Percentiles rank a stretch among this genome's conserved stretches.
Conservation (phyloP, 768 basidiomycete genomes). For the Leccinum disarticulatum region DNA sequence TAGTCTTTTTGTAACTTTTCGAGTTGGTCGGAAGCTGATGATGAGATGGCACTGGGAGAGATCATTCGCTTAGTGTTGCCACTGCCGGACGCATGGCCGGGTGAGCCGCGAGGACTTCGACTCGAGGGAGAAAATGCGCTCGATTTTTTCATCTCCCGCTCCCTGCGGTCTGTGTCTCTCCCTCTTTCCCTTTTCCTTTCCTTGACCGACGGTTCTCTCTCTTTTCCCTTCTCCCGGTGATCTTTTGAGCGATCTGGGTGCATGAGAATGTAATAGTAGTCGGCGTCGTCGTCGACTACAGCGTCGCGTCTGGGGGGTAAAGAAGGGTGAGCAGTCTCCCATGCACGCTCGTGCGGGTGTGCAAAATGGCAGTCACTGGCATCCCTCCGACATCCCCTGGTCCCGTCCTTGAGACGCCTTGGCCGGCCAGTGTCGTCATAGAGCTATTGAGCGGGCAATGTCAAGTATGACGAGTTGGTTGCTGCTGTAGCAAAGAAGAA, state of each 20-base stretch:
- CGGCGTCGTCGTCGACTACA: slow-evolving; percentile 22
- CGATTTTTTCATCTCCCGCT: slow-evolving; percentile 8
- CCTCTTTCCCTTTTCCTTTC: not conserved
- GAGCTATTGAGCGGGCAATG: slow-evolving; percentile 17
- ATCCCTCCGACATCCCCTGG: slow-evolving; percentile 22
- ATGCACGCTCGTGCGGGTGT: slow-evolving; percentile 34
- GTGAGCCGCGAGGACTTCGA: slow-evolving; percentile 18
- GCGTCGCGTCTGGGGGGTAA: slow-evolving; percentile 20
- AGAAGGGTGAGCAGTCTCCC: slow-evolving; percentile 31
- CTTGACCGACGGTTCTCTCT: not conserved
- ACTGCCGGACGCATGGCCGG: slow-evolving; percentile 11
- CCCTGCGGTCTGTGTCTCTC: not conserved
- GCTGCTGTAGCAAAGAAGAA: not conserved
- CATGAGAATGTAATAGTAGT: slow-evolving; percentile 23
- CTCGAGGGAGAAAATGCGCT: slow-evolving; percentile 13
- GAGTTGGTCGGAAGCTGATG: slow-evolving; percentile 24
- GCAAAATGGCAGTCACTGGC: slow-evolving; percentile 28
- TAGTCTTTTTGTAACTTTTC: slow-evolving; percentile 24
- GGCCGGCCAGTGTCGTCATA: slow-evolving; percentile 30
- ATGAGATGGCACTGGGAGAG: slow-evolving; percentile 27
- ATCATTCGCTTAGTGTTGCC: slow-evolving; percentile 12
- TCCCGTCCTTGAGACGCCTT: slow-evolving; percentile 21
- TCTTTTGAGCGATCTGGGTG: slow-evolving; percentile 12
- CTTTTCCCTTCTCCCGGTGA: slow-evolving; percentile 10
- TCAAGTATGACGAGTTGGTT: slow-evolving; percentile 4